Evolutionary conservation across 2,329 filamentous ascomycete species (phyloP).

Genomic region (Colletotrichum simmondsii): DNA sequence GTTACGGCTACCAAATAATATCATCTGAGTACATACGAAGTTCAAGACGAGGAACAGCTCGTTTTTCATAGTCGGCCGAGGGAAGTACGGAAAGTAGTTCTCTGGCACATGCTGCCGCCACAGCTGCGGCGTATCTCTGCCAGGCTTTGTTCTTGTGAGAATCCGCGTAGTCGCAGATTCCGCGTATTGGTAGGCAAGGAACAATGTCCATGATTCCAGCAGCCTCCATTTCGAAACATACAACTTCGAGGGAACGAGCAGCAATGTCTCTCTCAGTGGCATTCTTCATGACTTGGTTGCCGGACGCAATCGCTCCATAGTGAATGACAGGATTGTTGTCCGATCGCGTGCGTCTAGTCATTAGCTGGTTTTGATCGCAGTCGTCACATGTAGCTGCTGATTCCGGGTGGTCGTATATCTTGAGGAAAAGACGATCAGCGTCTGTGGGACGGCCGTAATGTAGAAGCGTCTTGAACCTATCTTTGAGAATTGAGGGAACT

Average conservation of each 20-base stretch:
- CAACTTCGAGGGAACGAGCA: background rate
- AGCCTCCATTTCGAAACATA: constrained; percentile 43
- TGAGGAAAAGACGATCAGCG: background rate
- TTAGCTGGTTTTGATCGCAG: constrained; percentile 13
- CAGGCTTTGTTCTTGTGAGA: constrained; percentile 49
- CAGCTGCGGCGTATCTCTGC: constrained; percentile 46
- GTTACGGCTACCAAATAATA: background rate
- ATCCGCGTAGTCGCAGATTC: constrained; percentile 51
- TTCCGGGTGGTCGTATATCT: background rate
- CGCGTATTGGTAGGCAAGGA: constrained; percentile 45
- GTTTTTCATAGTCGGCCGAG: fast-evolving
- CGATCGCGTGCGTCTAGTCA: background rate
- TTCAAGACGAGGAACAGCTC: fast-evolving
- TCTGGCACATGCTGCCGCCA: constrained; percentile 41
- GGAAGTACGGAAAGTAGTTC: constrained; percentile 25
- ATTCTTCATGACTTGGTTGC: constrained; percentile 46
- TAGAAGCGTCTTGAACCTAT: background rate
- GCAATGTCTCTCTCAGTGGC: constrained; percentile 42
- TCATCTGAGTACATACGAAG: background rate
- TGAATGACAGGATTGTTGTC: constrained; percentile 18
- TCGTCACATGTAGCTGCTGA: background rate
- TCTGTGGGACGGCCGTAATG: background rate
- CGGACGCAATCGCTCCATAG: constrained; percentile 40
- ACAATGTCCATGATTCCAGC: constrained; percentile 37
- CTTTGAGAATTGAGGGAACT: background rate